Base-by-base conservation (phyloP, 2,329 filamentous ascomycete species). In the Colletotrichum cereale region DNA sequence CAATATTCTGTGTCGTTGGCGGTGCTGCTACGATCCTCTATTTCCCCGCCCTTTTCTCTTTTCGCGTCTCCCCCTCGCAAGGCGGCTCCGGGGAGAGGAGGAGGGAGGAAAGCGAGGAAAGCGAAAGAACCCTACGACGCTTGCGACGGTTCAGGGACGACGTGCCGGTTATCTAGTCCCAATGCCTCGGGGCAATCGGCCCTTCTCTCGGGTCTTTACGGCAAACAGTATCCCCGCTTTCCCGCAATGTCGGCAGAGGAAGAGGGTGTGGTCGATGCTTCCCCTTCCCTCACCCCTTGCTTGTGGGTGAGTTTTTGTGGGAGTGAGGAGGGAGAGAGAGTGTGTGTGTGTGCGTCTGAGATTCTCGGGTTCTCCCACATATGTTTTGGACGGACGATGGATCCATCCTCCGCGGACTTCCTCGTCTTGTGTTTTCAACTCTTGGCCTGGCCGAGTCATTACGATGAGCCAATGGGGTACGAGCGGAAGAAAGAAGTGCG, bases 181-280 rank as follows among this genome's bases (percentile, higher is more conserved):
- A 26, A 58, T n/a, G 10, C 52, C 65, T 68, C 68, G 16, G 56
- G 53, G 69, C 58, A 64, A 69, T 72, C 69, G 69, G 69, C 58
- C 69, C 69, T 72, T 72, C 69, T 72, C 47, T 72, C 69, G 60
- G 65, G 65, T 50, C 58, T 72, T 72, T 50, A 72, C 65, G 69
- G 69, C 58, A 60, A 48, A 58, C 58, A 26, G 44, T 24, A 4
- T 42, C 44, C 52, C 69, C 55, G 47, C 44, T 48, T 36, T 64
- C 42, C 66, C 60, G 52, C 48, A 29, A 71, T 57, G 69, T 65
- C 69, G 69, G 65, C 55, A 72, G 65, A 69, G 52, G 24, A 34
- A 26, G 58, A 47, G 50, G 44, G 58, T 58, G 69, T 61, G 64
- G 44, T 34, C 42, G n/a, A 38, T 52, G 21, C 24, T 24, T 26